Conservation (phyloP, 1,139 yeast species). For the Blastobotrys raffinosifermentans region DNA sequence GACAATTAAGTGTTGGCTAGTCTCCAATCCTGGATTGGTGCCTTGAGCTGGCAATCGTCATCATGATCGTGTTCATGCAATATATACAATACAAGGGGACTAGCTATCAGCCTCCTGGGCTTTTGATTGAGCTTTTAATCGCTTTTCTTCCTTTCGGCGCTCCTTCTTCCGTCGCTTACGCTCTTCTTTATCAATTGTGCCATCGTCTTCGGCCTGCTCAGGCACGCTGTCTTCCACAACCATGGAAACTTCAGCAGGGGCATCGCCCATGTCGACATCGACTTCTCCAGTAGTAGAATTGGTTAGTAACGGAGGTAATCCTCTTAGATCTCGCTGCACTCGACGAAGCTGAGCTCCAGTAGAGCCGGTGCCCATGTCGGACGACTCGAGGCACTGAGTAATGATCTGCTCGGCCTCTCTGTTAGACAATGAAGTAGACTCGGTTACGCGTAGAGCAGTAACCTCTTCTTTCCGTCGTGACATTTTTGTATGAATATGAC, state of each 20-base stretch:
- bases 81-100: no score
- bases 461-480: conserved; percentile 17
- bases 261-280: conserved; percentile 5
- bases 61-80: no score
- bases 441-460: conserved; percentile 26
- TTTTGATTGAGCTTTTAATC: conserved; percentile 15
- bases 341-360: conserved; percentile 57
- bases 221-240: conserved; percentile 5
- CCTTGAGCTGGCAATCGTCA: no score
- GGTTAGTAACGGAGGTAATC: conserved; percentile 53
- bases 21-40: no score
- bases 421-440: conserved; percentile 26
- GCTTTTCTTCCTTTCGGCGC: conserved; percentile 33
- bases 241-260: conserved; percentile 5
- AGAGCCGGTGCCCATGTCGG: conserved; percentile 35
- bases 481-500: neutral
- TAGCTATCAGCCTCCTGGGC: no score
- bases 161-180: conserved; percentile 39
- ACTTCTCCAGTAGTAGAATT: conserved; percentile 11
- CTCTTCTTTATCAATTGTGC: conserved; percentile 28
- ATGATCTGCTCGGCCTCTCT: conserved; percentile 38
- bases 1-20: no score
- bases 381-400: conserved; percentile 45
- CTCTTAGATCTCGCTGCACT: conserved; percentile 65
- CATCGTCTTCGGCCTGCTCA: conserved; percentile 7